Conservation (phyloP, 805 yeast genomes). For the Metschnikowia noctiluminum region DNA sequence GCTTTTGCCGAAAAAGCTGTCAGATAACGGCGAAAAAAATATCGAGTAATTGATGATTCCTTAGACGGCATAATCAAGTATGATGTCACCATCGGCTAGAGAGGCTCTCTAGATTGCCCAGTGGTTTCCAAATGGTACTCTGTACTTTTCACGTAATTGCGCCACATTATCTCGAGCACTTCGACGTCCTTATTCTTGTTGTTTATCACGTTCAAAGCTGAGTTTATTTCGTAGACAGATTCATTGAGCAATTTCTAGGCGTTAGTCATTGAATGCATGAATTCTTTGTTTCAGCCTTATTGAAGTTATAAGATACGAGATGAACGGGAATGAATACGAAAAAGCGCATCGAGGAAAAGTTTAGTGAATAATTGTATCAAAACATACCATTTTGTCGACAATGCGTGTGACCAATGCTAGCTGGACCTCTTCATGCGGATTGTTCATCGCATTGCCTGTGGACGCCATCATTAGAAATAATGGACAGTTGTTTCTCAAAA, state of each 20-base stretch:
- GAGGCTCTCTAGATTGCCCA: slow-evolving; percentile 55
- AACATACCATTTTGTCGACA: slow-evolving; percentile 68
- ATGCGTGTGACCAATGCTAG: slow-evolving; percentile 71
- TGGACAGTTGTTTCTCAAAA: too few species aligned
- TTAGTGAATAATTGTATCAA: not conserved
- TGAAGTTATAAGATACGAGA: not conserved
- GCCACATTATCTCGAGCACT: slow-evolving; percentile 74
- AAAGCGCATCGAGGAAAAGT: not conserved
- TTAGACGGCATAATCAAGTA: too few species aligned
- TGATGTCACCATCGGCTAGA: slow-evolving; percentile 6
- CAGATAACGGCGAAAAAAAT: too few species aligned
- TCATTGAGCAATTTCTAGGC: slow-evolving; percentile 67
- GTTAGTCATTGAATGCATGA: slow-evolving; percentile 11
- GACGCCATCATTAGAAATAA: not conserved
- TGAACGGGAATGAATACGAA: not conserved
- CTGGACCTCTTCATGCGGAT: slow-evolving; percentile 83
- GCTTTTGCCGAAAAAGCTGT: too few species aligned
- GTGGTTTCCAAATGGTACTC: slow-evolving; percentile 68
- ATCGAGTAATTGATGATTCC: too few species aligned
- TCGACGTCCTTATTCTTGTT: slow-evolving; percentile 66
- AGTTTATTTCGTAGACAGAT: slow-evolving; percentile 62
- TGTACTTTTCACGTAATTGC: slow-evolving; percentile 65
- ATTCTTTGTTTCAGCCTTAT: too few species aligned
- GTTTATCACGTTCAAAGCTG: slow-evolving; percentile 58
- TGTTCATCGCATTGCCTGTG: slow-evolving; percentile 51